Evolutionary conservation across 176 grass and related monocot genomes (phyloP), one percentile per base, ranked within the genome.

Genomic region (Carex cristatella): DNA sequence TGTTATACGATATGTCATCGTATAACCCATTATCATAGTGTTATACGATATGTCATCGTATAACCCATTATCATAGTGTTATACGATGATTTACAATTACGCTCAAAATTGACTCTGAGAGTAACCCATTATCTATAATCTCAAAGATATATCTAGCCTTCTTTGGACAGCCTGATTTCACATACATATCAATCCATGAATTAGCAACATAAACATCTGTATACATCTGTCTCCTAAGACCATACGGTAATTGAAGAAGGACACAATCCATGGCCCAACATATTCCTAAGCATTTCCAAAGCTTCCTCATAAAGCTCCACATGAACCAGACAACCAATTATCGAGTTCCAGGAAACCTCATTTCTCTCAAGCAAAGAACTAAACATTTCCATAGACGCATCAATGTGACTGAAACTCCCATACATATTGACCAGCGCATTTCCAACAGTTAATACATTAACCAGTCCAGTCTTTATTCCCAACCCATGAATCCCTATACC

Each of bases 21-120:
- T n/a, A n/a, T 91, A 98, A 27, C 92, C 91, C 79, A 93, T 68
- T 53, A 98, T 93, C 86, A 98, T 89, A 37, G 93, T 88, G 54
- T 98, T 98, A 85, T 94, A 98, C 61, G 92, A 94, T 28, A 98
- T 89, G 0, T 86, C 88, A 18, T 98, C 92, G n/a, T n/a, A n/a
- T 91, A 98, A 27, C 92, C 91, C 79, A 93, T 68, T 53, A 98
- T 93, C 86, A 98, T 89, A 37, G 93, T 88, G 54, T 98, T 98
- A 85, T 94, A 98, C 61, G 92, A 94, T 28, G n/a, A n/a, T n/a
- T n/a, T n/a, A n/a, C n/a, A n/a, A n/a, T n/a, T n/a, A n/a, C n/a
- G n/a, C n/a, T 89, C 89, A 90, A 49, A 46, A 84, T 72, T 85
- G 42, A 77, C 89, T 90, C 86, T 91, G 91, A 3, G 91, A 89